Conservation (phyloP, 2,329 filamentous ascomycete species). For the Penicillium janthinellum region DNA sequence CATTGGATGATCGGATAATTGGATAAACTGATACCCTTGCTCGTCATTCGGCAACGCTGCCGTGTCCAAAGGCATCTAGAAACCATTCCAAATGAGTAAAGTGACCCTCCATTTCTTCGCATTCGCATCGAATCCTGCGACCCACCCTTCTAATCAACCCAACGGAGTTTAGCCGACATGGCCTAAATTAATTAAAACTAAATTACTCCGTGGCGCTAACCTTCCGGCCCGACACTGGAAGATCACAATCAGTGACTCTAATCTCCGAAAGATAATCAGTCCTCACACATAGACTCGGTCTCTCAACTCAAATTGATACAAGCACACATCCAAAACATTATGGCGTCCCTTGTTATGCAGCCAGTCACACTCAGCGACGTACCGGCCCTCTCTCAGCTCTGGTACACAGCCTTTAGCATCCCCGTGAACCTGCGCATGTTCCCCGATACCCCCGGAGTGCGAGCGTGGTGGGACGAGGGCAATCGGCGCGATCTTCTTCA, state of each 20-base stretch:
- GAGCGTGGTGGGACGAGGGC: slow-evolving; percentile 27
- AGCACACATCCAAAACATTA: neutral
- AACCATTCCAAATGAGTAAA: neutral
- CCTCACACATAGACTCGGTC: neutral
- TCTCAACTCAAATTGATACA: neutral
- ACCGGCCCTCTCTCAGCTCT: slow-evolving; percentile 23
- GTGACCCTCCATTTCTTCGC: neutral
- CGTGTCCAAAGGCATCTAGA: neutral
- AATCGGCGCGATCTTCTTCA: slow-evolving; percentile 20
- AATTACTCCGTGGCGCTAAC: neutral
- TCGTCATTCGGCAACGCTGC: neutral
- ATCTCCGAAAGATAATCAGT: neutral
- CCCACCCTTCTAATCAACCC: neutral
- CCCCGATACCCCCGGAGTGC: slow-evolving; percentile 29
- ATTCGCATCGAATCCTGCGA: neutral
- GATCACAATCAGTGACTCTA: neutral
- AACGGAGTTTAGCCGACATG: neutral
- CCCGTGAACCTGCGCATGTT: slow-evolving; percentile 24
- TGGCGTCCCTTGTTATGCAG: neutral
- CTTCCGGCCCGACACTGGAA: neutral
- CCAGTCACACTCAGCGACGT: slow-evolving; percentile 23
- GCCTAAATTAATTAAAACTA: neutral
- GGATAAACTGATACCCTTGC: neutral
- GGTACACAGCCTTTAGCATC: slow-evolving; percentile 26
- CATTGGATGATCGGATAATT: neutral